phyloP scores from a whole-genome alignment of 148 eudicot species.

The Chenopodium berlandieri region DNA sequence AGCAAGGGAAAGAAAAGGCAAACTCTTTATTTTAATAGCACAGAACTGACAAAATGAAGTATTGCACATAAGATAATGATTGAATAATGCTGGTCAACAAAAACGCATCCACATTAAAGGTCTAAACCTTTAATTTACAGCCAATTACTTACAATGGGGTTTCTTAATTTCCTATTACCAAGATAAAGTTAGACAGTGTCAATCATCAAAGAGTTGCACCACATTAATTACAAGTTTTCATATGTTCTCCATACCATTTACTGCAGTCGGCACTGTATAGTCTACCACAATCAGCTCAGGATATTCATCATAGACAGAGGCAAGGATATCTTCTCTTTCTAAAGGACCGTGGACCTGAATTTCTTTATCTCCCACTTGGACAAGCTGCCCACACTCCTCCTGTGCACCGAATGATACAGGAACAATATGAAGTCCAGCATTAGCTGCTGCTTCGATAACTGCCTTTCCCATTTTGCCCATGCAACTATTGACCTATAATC shows the following conservation, averaged over 20 bases:
- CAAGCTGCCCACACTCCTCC: conserved; percentile 53
- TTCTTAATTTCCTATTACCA: not conserved
- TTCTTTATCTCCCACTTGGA: conserved; percentile 69
- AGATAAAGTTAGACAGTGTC: not conserved
- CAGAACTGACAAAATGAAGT: not conserved
- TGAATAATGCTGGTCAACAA: not conserved
- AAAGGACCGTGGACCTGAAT: conserved; percentile 61
- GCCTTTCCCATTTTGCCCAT: conserved; percentile 94
- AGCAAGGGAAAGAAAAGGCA: not conserved
- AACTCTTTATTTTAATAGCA: not conserved
- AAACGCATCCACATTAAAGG: not conserved
- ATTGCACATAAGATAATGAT: not conserved
- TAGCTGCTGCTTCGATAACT: conserved; percentile 75
- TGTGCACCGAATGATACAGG: conserved; percentile 73
- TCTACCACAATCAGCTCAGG: conserved; percentile 85
- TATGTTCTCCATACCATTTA: conserved; percentile 54
- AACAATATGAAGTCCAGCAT: conserved; percentile 68
- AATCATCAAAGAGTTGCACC: not conserved
- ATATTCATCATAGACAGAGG: conserved; percentile 48
- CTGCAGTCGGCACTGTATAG: conserved; percentile 81
- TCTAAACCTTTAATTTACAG: not conserved
- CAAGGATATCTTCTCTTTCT: conserved; percentile 58
- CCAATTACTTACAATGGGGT: not conserved
- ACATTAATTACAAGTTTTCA: not conserved
- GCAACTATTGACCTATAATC: conserved; percentile 76